Evolutionary conservation across 2,329 filamentous ascomycete genomes (phyloP).

Genomic region (Paraconiothyrium sp.): DNA sequence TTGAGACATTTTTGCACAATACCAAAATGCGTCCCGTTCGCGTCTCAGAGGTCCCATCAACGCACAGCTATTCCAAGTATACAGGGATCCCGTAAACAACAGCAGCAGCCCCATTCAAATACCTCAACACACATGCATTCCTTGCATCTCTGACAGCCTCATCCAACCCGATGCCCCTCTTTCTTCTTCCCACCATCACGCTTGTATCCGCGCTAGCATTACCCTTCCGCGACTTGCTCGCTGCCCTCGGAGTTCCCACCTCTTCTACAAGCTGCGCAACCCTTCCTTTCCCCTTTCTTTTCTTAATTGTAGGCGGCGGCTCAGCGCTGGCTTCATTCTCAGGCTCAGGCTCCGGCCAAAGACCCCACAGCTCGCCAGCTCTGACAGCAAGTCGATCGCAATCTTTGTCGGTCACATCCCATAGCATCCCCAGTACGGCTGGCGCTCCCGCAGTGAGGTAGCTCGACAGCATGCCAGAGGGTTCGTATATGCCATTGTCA

Average conservation of each 20-base stretch:
- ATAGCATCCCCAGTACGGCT: slow-evolving; percentile 89
- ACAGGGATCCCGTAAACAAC: slow-evolving; percentile 96
- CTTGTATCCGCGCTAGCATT: slow-evolving; percentile 32
- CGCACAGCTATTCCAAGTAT: slow-evolving; percentile 65
- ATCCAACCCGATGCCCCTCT: slow-evolving; percentile 64
- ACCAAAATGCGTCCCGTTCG: not conserved
- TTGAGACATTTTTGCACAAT: not conserved
- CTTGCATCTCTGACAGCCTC: slow-evolving; percentile 81
- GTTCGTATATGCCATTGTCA: slow-evolving; percentile 83
- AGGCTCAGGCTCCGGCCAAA: slow-evolving; percentile 61
- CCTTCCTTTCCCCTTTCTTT: slow-evolving; percentile 42
- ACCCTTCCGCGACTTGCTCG: slow-evolving; percentile 30
- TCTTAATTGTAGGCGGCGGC: slow-evolving; percentile 40
- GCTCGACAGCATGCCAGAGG: slow-evolving; percentile 88
- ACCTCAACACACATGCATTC: slow-evolving; percentile 83
- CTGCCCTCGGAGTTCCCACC: slow-evolving; percentile 34
- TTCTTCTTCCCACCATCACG: slow-evolving; percentile 38
- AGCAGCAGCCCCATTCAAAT: slow-evolving; percentile 91
- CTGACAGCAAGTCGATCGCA: slow-evolving; percentile 90
- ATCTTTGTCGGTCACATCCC: slow-evolving; percentile 98
- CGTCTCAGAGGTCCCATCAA: no score
- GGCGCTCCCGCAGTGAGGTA: slow-evolving; percentile 86
- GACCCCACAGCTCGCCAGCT: slow-evolving; percentile 86
- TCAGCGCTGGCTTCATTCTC: slow-evolving; percentile 30
- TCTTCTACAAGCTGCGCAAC: slow-evolving; percentile 36